Conservation (phyloP, 176 grass and related monocot species). For the Carex scoparia region DNA sequence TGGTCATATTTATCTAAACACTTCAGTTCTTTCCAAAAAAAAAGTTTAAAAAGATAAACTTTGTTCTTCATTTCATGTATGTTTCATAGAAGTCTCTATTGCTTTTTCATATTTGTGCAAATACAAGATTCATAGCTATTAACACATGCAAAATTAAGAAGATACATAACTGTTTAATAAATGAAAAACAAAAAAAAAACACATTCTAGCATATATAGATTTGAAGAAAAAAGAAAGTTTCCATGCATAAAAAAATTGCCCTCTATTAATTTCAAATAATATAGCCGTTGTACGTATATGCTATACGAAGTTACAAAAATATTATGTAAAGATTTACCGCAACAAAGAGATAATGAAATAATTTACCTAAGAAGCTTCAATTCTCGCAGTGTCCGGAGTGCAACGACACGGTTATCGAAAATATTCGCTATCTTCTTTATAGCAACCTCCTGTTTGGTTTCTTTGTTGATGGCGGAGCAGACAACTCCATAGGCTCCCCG, state of each 20-base stretch:
- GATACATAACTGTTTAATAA: not conserved
- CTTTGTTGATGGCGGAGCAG: conserved; percentile 29
- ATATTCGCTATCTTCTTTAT: conserved; percentile 37
- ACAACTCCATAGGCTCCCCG: conserved; percentile 31
- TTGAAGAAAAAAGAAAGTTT: not conserved
- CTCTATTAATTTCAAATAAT: not conserved
- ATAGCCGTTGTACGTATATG: too few species aligned
- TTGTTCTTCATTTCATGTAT: not conserved
- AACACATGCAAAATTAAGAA: not conserved
- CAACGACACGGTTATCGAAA: conserved; percentile 29
- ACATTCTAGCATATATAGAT: not conserved
- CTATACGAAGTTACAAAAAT: not conserved
- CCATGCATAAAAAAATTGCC: not conserved
- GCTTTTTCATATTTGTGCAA: too few species aligned
- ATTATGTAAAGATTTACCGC: not conserved
- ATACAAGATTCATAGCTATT: too few species aligned
- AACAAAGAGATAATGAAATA: not conserved
- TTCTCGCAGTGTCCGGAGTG: conserved; percentile 36
- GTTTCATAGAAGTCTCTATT: not conserved
- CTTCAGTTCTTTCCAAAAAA: not conserved
- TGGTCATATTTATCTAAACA: not conserved
- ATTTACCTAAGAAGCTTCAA: conserved; percentile 28
- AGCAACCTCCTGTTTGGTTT: conserved; percentile 33
- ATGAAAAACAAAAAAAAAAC: not conserved
- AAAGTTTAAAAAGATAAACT: not conserved